Percentiles rank a stretch among this genome's conserved stretches.
Conservation (phyloP, 2,329 filamentous ascomycete genomes). For the Byssothecium circinans region DNA sequence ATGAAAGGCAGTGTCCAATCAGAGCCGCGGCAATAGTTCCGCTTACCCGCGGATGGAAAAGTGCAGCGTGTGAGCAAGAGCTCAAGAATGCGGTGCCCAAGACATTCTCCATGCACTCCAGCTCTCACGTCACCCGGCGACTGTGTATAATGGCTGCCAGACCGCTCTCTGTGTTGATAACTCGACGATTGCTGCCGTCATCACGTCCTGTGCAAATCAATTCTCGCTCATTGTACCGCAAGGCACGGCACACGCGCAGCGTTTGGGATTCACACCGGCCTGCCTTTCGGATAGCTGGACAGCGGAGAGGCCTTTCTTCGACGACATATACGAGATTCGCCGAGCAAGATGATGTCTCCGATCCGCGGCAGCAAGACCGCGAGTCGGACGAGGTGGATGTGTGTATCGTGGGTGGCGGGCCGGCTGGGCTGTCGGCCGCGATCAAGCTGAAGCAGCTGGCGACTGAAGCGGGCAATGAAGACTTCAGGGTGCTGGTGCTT, state of each 20-base stretch:
- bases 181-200: slow-evolving; percentile 29
- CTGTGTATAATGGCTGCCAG: slow-evolving; percentile 36
- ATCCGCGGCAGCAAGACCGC: slow-evolving; percentile 66
- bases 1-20: slow-evolving; percentile 21
- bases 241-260: slow-evolving; percentile 16
- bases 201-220: slow-evolving; percentile 21
- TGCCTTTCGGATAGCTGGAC: slow-evolving; percentile 41
- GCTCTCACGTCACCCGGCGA: slow-evolving; percentile 7
- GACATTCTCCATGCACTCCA: slow-evolving; percentile 6
- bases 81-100: slow-evolving; percentile 21
- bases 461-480: slow-evolving; percentile 91
- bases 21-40: slow-evolving; percentile 20
- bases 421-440: slow-evolving; percentile 86
- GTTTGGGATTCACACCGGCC: slow-evolving; percentile 31
- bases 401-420: slow-evolving; percentile 95
- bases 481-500: slow-evolving; percentile 87
- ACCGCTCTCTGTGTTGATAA: slow-evolving; percentile 29
- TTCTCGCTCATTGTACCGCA: slow-evolving; percentile 21
- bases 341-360: slow-evolving; percentile 46
- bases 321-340: slow-evolving; percentile 35
- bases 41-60: slow-evolving; percentile 31
- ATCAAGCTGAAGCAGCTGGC: slow-evolving; percentile 95
- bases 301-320: slow-evolving; percentile 40
- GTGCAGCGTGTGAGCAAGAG: slow-evolving; percentile 27
- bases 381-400: slow-evolving; percentile 95